Conservation (phyloP, 2,329 filamentous ascomycete species). For the Epicoccum sorghinum region DNA sequence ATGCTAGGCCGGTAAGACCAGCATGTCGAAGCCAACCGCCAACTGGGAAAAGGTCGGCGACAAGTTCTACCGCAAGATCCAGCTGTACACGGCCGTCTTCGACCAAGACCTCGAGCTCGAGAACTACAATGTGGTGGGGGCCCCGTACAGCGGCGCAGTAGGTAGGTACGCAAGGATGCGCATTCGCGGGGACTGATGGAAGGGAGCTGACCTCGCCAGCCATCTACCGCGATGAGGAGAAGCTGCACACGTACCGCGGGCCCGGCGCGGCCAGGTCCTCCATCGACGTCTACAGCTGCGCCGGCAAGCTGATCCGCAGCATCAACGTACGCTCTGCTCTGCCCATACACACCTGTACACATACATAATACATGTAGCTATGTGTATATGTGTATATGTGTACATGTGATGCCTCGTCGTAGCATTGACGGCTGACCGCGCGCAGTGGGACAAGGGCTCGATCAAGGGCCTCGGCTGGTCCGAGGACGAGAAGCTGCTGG, state of each 20-base stretch:
- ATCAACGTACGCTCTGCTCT: constrained; percentile 55
- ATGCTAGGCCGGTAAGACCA: constrained; percentile 22
- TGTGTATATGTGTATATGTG: too few species aligned
- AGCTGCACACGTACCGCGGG: constrained; percentile 78
- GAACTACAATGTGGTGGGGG: constrained; percentile 89
- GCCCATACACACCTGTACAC: constrained; percentile 29
- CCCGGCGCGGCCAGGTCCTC: constrained; percentile 75
- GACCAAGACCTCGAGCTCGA: constrained; percentile 93
- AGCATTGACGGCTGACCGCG: constrained; percentile 1
- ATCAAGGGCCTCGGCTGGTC: constrained; percentile 95
- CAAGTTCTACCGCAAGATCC: constrained; percentile 92
- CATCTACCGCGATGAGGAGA: constrained; percentile 85
- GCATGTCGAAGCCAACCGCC: constrained; percentile 69
- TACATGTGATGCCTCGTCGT: too few species aligned
- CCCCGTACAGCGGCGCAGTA: constrained; percentile 90
- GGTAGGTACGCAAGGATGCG: constrained; percentile 61
- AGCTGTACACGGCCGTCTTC: constrained; percentile 92
- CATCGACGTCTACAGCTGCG: constrained; percentile 93
- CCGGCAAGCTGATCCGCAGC: constrained; percentile 83
- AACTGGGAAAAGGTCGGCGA: constrained; percentile 95
- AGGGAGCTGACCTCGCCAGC: constrained; percentile 58
- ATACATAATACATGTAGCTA: not conserved
- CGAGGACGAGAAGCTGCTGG: constrained; percentile 88
- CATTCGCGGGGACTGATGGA: not conserved
- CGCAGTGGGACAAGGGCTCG: constrained; percentile 82